Percentiles rank a stretch among this genome's conserved stretches.
These are phyloP conservation scores for Nigrograna mackinnonii DNA, from an alignment of 2,329 filamentous ascomycete genomes.

Conservation along the genomic window DNA sequence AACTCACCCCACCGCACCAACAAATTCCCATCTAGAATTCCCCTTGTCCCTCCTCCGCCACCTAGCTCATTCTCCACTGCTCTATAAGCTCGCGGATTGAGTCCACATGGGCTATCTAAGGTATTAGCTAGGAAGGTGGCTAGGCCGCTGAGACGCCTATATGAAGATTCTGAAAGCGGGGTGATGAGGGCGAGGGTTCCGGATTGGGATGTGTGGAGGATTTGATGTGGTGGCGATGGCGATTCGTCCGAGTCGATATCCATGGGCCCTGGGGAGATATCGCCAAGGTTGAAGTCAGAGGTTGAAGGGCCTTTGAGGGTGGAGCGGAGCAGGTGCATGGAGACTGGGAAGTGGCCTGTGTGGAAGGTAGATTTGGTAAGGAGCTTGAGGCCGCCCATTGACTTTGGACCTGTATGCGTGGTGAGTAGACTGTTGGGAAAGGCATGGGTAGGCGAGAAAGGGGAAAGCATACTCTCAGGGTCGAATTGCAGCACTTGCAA, in stretches of 20 bases:
- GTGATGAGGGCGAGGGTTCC: conserved; percentile 79
- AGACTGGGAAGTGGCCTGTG: conserved; percentile 76
- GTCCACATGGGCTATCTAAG: conserved; percentile 74
- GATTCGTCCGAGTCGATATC: conserved; percentile 2
- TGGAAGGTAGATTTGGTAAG: conserved; percentile 88
- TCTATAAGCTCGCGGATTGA: conserved; percentile 84
- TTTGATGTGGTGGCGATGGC: conserved; percentile 26
- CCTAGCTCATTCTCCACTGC: conserved; percentile 51
- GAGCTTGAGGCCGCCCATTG: conserved; percentile 83
- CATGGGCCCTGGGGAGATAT: conserved; percentile 30
- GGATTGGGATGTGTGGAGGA: conserved; percentile 52
- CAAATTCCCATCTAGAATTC: conserved; percentile 78
- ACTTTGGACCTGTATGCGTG: conserved; percentile 77
- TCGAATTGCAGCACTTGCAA: conserved; percentile 92
- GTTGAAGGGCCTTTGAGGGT: conserved; percentile 53
- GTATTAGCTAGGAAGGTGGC: conserved; percentile 78
- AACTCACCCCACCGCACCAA: conserved; percentile 77
- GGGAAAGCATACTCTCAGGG: conserved; percentile 74
- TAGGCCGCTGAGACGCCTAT: conserved; percentile 81
- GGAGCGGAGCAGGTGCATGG: conserved; percentile 75
- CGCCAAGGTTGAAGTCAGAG: conserved; percentile 20
- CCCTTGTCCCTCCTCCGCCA: conserved; percentile 55
- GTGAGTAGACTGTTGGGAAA: conserved; percentile 2
- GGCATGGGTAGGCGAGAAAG: neutral
- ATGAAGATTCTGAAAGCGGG: conserved; percentile 76